Conservation (phyloP, 2,329 filamentous ascomycete genomes). For the Aspergillus jensenii region DNA sequence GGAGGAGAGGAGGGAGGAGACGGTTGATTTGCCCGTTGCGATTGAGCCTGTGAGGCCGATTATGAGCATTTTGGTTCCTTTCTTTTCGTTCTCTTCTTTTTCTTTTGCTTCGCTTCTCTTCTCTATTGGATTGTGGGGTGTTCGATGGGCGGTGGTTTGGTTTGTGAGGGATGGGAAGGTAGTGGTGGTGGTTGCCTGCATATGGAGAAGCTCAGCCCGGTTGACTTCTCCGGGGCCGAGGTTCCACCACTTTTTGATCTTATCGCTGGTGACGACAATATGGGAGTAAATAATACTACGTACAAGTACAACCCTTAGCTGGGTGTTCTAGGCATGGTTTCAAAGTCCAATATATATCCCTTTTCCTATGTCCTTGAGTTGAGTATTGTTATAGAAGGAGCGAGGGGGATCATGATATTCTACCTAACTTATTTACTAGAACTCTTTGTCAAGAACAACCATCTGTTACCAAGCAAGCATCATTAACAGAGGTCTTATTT, state of each 20-base stretch:
- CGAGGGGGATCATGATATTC: no score
- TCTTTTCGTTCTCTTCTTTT: neutral
- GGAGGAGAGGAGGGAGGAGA: conserved; percentile 76
- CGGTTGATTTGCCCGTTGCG: conserved; percentile 96
- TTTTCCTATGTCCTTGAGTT: neutral
- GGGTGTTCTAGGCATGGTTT: neutral
- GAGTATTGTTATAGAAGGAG: neutral
- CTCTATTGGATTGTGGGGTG: neutral
- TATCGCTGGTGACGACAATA: neutral
- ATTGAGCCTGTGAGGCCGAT: conserved; percentile 97
- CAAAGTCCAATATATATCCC: neutral
- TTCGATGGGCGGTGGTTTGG: neutral
- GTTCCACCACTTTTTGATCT: neutral
- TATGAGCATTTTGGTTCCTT: conserved; percentile 68
- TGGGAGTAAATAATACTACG: neutral
- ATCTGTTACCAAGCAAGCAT: no score
- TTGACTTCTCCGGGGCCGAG: conserved; percentile 1
- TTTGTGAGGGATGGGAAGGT: neutral
- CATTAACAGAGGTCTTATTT: no score
- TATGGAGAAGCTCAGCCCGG: neutral
- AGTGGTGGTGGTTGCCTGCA: no score
- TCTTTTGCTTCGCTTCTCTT: neutral
- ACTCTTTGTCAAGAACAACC: no score
- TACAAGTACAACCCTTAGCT: no score
- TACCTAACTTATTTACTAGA: no score